Percentiles rank a stretch among this genome's conserved stretches.
These are phyloP conservation scores for Nicotiana undulata DNA, from an alignment of 257 asterid genomes.

Conservation along the genomic window DNA sequence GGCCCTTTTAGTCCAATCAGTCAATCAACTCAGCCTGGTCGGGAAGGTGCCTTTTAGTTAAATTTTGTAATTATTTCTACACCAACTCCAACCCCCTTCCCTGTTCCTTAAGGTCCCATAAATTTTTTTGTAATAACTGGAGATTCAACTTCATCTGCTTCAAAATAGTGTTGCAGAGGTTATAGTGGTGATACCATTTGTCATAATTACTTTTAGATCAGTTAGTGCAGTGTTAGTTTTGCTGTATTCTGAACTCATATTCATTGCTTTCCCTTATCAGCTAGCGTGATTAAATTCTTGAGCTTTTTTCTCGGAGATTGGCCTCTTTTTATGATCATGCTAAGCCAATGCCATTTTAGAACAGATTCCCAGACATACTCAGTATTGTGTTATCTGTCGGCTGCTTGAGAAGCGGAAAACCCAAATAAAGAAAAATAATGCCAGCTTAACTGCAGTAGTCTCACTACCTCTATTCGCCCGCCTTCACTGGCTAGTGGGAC, in stretches of 20 bases:
- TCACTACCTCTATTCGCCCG: too few relatives aligned
- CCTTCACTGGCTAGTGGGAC: too few relatives aligned
- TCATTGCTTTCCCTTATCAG: background rate
- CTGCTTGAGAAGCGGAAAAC: background rate
- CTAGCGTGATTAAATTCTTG: background rate
- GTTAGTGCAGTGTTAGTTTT: background rate
- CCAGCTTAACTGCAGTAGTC: too few relatives aligned
- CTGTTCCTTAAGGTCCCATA: background rate
- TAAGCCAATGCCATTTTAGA: too few relatives aligned
- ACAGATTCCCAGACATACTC: too few relatives aligned
- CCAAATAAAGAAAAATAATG: background rate
- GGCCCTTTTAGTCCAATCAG: background rate
- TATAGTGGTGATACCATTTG: background rate
- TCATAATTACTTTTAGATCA: background rate
- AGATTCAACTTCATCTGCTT: background rate
- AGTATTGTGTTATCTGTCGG: background rate
- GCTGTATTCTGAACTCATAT: background rate
- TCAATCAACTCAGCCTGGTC: background rate
- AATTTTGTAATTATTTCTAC: background rate
- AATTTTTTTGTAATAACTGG: conserved; percentile 1
- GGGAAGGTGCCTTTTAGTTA: background rate
- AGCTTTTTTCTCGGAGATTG: too few relatives aligned
- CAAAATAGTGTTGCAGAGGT: background rate
- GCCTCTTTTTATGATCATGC: too few relatives aligned
- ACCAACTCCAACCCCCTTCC: background rate